phyloP scores from a whole-genome alignment of 345 rosid species.

The Eucalyptus albens region DNA sequence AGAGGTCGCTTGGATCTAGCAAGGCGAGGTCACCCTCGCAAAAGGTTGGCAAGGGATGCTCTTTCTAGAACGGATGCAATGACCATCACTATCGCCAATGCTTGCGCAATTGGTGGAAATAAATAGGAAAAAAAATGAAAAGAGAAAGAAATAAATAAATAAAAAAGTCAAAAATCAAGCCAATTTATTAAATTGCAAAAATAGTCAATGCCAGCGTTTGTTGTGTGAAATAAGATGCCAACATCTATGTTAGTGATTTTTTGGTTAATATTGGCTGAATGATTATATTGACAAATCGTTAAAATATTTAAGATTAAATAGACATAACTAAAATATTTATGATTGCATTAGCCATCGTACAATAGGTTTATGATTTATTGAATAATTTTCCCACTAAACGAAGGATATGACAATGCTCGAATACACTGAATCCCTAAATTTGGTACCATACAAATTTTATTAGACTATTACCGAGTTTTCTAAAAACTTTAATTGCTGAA shows the following conservation, averaged over 20 bases:
- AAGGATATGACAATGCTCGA: neutral
- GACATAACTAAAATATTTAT: neutral
- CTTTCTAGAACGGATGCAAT: neutral
- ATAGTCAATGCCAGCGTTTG: neutral
- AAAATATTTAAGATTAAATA: neutral
- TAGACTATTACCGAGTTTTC: neutral
- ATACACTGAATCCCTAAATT: neutral
- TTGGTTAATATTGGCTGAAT: neutral
- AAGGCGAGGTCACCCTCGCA: neutral
- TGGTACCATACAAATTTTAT: neutral
- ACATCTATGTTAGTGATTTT: neutral
- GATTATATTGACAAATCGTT: neutral
- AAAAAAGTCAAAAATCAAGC: neutral
- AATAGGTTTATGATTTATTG: neutral
- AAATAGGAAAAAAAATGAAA: neutral
- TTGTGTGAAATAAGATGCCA: rapidly evolving
- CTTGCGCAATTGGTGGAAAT: neutral
- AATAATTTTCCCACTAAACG: neutral
- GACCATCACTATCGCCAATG: neutral
- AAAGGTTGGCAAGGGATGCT: neutral
- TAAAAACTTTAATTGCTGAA: neutral
- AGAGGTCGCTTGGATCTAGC: neutral
- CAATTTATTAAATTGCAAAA: neutral
- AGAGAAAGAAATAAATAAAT: neutral
- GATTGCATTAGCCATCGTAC: rapidly evolving